Evolutionary conservation across 163 green algal species (phyloP), one percentile per base, ranked within the genome.

Genomic region (Coccomyxa subellipsoidea): DNA sequence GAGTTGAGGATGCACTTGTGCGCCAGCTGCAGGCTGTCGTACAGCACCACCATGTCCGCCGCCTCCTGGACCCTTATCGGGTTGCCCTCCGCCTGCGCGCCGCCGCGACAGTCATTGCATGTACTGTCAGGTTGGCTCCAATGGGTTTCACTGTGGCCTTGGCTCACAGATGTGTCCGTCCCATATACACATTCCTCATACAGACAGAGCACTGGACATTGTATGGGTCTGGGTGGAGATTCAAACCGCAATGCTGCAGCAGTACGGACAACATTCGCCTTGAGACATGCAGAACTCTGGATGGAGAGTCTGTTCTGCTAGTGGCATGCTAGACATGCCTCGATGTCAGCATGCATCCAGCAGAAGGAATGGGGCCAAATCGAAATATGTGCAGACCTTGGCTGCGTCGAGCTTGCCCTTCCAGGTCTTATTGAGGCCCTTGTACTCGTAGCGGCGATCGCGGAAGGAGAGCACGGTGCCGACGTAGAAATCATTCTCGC

Each of bases 1-100:
- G 93, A 98, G 91, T 99, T 99, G 83, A 99, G 92, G 89, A 99
- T 99, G 92, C 96, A 99, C 93, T 99, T 99, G 93, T 99, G 96
- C 38, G 96, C 96, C 81, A 99, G 95, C 92, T 99, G 96, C 87
- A 99, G 90, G 4, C 89, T 96, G 88, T 99, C 96, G 84, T 98
- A 99, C 86, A 98, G 91, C 79, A 98, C 93, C 76, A 92, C 89
- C 93, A 97, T 96, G 88, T 97, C 94, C 27, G 78, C 76, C 35
- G 94, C 94, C 87, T 97, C 91, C 80, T 94, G 87, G 7, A 93
- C 87, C 35, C 85, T 69, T 32, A 98, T 87, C 38, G 90, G 86
- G 87, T 97, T 92, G 70, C 91, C 93, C 31, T 71, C 82, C 47
- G 38, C 69, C 79, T 82, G 84, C 80, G 77, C 47, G 47, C 47